A percentile compares a stretch with the other conserved stretches of the same genome.
These are phyloP conservation scores for Silene noctiflora DNA, from an alignment of 179 eudicot genomes.

Conservation along the genomic window DNA sequence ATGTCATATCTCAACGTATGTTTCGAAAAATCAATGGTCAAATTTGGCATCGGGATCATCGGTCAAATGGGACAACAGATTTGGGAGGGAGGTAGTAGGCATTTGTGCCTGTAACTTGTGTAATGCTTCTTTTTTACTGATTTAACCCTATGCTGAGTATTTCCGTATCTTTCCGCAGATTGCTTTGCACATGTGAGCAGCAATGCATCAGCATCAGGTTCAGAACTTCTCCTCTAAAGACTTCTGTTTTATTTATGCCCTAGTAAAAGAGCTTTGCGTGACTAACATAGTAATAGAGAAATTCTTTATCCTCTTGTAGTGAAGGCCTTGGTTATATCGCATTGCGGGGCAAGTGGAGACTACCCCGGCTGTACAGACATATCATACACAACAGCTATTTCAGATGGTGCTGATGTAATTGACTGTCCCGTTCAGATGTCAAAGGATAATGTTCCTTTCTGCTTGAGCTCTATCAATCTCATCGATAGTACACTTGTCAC, in stretches of 20 bases:
- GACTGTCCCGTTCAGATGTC: constrained; percentile 91
- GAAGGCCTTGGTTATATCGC: constrained; percentile 57
- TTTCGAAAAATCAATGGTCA: too few relatives aligned
- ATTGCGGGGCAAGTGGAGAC: constrained; percentile 84
- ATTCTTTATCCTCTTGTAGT: constrained; percentile 38
- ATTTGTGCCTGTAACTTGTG: too few relatives aligned
- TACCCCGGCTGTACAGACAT: constrained; percentile 76
- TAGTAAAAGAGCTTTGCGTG: too few relatives aligned
- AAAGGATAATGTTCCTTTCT: constrained; percentile 63
- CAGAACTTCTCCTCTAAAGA: not conserved
- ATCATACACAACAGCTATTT: constrained; percentile 62
- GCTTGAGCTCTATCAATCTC: constrained; percentile 68
- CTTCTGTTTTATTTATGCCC: not conserved
- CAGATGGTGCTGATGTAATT: constrained; percentile 78
- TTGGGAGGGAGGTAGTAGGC: too few relatives aligned
- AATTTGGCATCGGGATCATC: too few relatives aligned
- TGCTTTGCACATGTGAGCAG: constrained; percentile 73
- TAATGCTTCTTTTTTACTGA: too few relatives aligned
- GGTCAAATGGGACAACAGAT: too few relatives aligned
- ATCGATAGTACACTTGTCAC: constrained; percentile 50
- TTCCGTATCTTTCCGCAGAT: constrained; percentile 38
- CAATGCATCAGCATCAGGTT: constrained; percentile 52
- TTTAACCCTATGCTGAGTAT: not conserved
- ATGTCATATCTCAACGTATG: too few relatives aligned
- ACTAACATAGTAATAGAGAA: not conserved